Evolutionary conservation across 495 filamentous ascomycete species (phyloP), one percentile per base, ranked within the genome.

Genomic region (Ramalina intermedia): DNA sequence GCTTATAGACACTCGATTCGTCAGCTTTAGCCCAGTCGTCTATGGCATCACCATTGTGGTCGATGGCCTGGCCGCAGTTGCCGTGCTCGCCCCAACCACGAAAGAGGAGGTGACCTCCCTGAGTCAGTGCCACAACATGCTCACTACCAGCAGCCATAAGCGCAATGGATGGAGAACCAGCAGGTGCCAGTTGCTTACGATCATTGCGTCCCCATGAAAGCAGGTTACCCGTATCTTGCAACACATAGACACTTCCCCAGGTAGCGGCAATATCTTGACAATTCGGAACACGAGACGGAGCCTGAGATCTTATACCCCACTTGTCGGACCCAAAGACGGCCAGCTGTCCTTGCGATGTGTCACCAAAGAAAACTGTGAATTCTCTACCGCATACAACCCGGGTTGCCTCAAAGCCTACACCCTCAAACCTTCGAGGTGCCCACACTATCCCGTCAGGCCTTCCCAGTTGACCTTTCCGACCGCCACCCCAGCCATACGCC

Each of bases 1-100:
- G 37, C 2, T 53, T 54, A 9, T 47, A 58, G 11, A 56, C 18
- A 36, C 49, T 38, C n/a, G 69, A 61, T 38, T 75, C 64, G n/a
- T 68, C 67, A 55, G 87, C 72, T 14, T 73, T 57, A 55, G 78
- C 84, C 65, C 76, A 80, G 50, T 64, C 64, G 8, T 72, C 82
- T 41, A 78, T 79, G 29, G 84, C 76, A 60, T 84, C 75, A 3
- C 81, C 76, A 53, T 67, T 66, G n/a, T 63, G 55, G 65, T 79
- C 70, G 3, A 67, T 76, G 39, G 71, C 68, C 3, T 76, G 70
- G 13, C 91, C 91, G 63, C 91, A 96, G 64, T 96, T 96, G 11
- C 91, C 91, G 72, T 98, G 91, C 67, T 95, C 87, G 1, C 87
- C 88, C 90, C 91, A 98, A 14, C 91, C 91, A 84, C 88, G 96